These are phyloP conservation scores for Physcomitrellopsis africana DNA, from an alignment of 225 moss, liverwort and hornwort species.

Conservation along the genomic window DNA sequence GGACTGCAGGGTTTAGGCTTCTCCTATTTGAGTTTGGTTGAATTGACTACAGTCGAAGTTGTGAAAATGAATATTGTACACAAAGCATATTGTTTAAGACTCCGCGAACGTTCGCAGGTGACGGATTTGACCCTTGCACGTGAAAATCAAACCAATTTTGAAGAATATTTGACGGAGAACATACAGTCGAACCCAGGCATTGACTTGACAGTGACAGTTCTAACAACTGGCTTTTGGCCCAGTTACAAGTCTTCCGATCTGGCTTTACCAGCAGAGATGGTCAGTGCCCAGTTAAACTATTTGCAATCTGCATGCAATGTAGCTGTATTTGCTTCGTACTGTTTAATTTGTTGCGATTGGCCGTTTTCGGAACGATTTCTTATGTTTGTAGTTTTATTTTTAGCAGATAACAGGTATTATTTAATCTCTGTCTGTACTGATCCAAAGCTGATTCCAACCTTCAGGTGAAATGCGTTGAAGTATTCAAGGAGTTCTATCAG, in stretches of 20 bases:
- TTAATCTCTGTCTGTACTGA: not conserved
- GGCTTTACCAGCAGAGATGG: conserved; percentile 66
- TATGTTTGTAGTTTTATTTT: not conserved
- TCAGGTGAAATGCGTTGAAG: conserved; percentile 79
- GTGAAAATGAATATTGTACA: not conserved
- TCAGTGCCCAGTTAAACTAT: not conserved
- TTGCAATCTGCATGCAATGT: not conserved
- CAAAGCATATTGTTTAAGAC: not conserved
- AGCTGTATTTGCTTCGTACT: not conserved
- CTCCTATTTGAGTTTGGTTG: not conserved
- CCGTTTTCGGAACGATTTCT: not conserved
- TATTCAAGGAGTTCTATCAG: conserved; percentile 75
- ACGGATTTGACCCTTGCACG: conserved; percentile 68
- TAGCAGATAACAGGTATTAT: no score
- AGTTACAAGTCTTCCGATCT: conserved; percentile 78
- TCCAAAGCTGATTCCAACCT: not conserved
- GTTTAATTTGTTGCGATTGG: not conserved
- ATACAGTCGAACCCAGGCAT: conserved; percentile 62
- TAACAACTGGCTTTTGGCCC: conserved; percentile 74
- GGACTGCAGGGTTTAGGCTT: not conserved
- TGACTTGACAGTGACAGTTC: conserved; percentile 68
- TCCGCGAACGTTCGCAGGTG: conserved; percentile 38
- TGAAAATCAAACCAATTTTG: conserved; percentile 65
- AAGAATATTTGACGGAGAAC: conserved; percentile 61
- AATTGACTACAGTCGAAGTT: not conserved